These are phyloP conservation scores for Sclerotinia subarctica DNA, from an alignment of 2,329 filamentous ascomycete genomes.

Conservation along the genomic window DNA sequence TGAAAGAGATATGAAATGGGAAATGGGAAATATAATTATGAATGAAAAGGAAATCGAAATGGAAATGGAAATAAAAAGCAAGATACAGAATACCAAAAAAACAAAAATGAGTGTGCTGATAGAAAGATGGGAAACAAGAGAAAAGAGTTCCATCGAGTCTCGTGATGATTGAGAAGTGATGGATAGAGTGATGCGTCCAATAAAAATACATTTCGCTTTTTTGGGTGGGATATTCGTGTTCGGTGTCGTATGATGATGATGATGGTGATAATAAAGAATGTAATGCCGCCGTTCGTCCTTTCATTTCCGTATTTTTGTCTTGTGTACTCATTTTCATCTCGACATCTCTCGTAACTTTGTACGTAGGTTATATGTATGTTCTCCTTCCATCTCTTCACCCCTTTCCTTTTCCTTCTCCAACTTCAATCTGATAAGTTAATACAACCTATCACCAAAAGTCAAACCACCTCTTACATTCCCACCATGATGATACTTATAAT, in stretches of 20 bases:
- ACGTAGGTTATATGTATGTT: not conserved
- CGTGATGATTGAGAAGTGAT: not conserved
- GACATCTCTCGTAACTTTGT: slow-evolving; percentile 15
- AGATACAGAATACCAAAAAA: too few species aligned
- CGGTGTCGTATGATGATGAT: not conserved
- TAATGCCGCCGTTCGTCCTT: not conserved
- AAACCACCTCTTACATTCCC: slow-evolving; percentile 35
- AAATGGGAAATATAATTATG: too few species aligned
- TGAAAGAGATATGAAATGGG: too few species aligned
- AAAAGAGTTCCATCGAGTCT: not conserved
- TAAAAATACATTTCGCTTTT: slow-evolving; percentile 6
- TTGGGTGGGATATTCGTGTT: not conserved
- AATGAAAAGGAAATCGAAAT: too few species aligned
- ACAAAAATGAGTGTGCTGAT: not conserved
- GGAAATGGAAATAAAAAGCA: not conserved
- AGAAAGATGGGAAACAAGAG: not conserved
- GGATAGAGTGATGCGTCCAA: not conserved
- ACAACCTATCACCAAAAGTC: slow-evolving; percentile 46
- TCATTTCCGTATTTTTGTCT: not conserved
- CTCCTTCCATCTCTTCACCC: not conserved
- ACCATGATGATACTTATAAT: not conserved
- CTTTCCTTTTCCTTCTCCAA: too few species aligned
- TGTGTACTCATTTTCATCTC: not conserved
- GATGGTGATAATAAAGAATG: not conserved
- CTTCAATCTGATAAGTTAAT: slow-evolving; percentile 34